Conservation (phyloP, 1,139 yeast genomes). For the Hansenula lynferdii region DNA sequence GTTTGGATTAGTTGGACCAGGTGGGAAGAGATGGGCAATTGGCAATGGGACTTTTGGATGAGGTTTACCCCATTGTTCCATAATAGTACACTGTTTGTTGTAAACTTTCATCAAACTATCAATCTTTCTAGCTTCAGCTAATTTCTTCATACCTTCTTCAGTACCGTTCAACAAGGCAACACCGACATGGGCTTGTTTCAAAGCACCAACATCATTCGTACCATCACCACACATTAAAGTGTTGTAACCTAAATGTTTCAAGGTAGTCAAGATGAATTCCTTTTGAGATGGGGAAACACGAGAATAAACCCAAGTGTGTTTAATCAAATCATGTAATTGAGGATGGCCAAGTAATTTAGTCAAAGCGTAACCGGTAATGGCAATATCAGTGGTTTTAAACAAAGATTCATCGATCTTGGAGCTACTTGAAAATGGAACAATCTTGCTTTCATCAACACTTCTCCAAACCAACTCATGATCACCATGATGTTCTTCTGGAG, state of each 20-base stretch:
- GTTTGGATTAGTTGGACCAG: constrained; percentile 89
- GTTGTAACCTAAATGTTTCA: constrained; percentile 85
- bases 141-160: constrained; percentile 87
- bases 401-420: constrained; percentile 54
- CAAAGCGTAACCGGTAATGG: constrained; percentile 92
- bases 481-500: constrained; percentile 58
- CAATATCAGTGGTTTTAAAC: constrained; percentile 72
- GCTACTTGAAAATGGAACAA: constrained; percentile 63
- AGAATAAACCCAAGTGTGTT: constrained; percentile 95
- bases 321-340: constrained; percentile 67
- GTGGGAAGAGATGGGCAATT: constrained; percentile 95
- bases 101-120: constrained; percentile 66
- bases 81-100: constrained; percentile 76
- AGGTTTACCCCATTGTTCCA: constrained; percentile 79
- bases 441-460: constrained; percentile 70
- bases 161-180: constrained; percentile 96
- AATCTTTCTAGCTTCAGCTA: constrained; percentile 73
- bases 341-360: constrained; percentile 56
- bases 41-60: constrained; percentile 78
- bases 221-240: constrained; percentile 99
- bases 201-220: constrained; percentile 98
- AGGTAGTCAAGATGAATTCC: constrained; percentile 79
- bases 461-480: constrained; percentile 75
- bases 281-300: constrained; percentile 97
- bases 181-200: constrained; percentile 98